These are phyloP conservation scores for Mycena metata DNA, from an alignment of 768 basidiomycete species.

Conservation along the genomic window DNA sequence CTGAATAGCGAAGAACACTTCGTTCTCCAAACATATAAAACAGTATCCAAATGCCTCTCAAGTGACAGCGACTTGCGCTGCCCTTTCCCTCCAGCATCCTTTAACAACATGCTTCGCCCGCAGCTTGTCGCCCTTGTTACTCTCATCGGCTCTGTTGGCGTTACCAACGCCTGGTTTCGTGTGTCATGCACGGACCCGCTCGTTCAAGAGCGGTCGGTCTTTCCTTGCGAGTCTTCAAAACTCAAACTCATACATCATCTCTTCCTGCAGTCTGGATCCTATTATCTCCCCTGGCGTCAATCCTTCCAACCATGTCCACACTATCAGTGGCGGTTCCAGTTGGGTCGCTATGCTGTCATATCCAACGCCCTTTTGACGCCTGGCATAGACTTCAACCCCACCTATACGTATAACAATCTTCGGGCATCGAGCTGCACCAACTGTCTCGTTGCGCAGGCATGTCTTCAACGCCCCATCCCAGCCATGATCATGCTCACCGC, in stretches of 20 bases:
- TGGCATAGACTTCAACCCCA: slow-evolving; percentile 49
- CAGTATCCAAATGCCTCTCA: too few relatives aligned
- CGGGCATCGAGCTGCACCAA: slow-evolving; percentile 55
- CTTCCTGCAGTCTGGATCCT: slow-evolving; percentile 55
- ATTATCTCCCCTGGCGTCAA: slow-evolving; percentile 50
- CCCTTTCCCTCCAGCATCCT: too few relatives aligned
- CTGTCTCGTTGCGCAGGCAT: slow-evolving; percentile 52
- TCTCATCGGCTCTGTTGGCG: slow-evolving; percentile 31
- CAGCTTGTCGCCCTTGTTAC: slow-evolving; percentile 26
- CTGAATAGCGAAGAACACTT: too few relatives aligned
- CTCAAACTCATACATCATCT: too few relatives aligned
- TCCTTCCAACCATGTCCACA: slow-evolving; percentile 58
- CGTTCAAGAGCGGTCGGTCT: slow-evolving; percentile 50
- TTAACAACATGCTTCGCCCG: not conserved
- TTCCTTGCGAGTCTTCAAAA: not conserved
- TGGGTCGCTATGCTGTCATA: slow-evolving; percentile 34
- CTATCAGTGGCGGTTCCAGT: slow-evolving; percentile 55
- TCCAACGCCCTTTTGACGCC: not conserved
- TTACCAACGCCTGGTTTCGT: slow-evolving; percentile 55
- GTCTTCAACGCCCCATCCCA: not conserved
- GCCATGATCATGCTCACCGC: not conserved
- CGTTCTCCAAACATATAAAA: too few relatives aligned
- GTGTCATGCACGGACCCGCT: slow-evolving; percentile 56
- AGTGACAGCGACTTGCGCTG: too few relatives aligned
- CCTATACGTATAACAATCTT: slow-evolving; percentile 51